Evolutionary conservation across 208 protist genomes (phyloP), one percentile per base, ranked within the genome.

Genomic region (Leishmania arabica): DNA sequence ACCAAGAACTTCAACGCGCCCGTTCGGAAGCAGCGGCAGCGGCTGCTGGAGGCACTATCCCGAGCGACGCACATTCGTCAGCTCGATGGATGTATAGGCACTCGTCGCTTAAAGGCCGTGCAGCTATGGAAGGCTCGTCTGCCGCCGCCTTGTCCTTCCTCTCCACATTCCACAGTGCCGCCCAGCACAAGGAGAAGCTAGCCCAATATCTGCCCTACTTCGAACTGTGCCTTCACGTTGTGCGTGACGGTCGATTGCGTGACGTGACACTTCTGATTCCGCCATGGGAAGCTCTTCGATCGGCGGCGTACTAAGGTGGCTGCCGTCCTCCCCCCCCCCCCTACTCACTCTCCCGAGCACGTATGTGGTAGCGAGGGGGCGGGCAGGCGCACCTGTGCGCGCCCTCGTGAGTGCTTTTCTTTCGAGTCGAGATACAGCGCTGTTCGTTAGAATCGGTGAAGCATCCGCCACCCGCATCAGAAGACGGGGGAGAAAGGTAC

Each of bases 241-340:
- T 84, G 45, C 81, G 81, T 40, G 81, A 84, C 37, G 81, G 81
- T 0, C 81, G 76, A 11, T 64, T 84, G 66, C 81, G 76, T 6
- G 81, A 84, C 70, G 81, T 84, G 58, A 69, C 45, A 54, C n/a
- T 84, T 45, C 81, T 84, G 1, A 34, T 84, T 9, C 81, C 81
- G 19, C 81, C 81, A 7, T 47, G 54, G 15, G 75, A 84, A 0
- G 76, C 81, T 1, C 69, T 84, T 24, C 81, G 76, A 47, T 80
- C 81, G 11, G 66, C 73, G 3, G 53, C 49, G 11, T 53, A 84
- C 34, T 80, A 27, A 66, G 60, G 24, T 37, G n/a, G 2, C 56
- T 31, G 56, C 56, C 24, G 8, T 24, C 56, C 13, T 42, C 40
- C 45, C 15, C 1, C 11, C 51, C 3, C 24, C 27, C 56, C n/a